Evolutionary conservation across 371 early-diverging fungal genomes (phyloP).

Genomic region (Dinochytrium kinnereticum): DNA sequence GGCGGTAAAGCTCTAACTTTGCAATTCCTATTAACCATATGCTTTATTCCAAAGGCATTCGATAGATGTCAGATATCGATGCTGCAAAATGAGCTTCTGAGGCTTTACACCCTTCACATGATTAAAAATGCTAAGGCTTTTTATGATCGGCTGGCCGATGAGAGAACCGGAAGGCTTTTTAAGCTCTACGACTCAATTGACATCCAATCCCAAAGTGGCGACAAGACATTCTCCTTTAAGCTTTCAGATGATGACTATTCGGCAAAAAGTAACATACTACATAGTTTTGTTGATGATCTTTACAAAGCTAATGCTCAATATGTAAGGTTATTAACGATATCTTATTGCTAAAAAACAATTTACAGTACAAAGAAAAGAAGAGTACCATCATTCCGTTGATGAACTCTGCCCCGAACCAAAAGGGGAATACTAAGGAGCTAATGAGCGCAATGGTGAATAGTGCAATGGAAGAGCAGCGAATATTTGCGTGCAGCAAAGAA

Average conservation of each 20-base stretch:
- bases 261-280: slow-evolving; percentile 47
- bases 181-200: slow-evolving; percentile 40
- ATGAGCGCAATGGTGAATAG: background rate
- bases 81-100: slow-evolving; percentile 50
- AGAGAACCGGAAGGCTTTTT: slow-evolving; percentile 55
- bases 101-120: slow-evolving; percentile 45
- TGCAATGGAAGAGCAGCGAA: slow-evolving; percentile 34
- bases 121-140: slow-evolving; percentile 36
- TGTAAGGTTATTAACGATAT: slow-evolving; percentile 21
- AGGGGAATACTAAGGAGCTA: slow-evolving; percentile 20
- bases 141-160: slow-evolving; percentile 52
- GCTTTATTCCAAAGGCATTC: slow-evolving; percentile 38
- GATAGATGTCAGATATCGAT: slow-evolving; percentile 54
- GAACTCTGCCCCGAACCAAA: background rate
- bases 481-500: slow-evolving; percentile 54
- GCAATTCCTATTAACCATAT: background rate
- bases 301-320: slow-evolving; percentile 35
- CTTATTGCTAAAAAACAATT: background rate
- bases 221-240: slow-evolving; percentile 38
- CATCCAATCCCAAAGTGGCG: slow-evolving; percentile 35
- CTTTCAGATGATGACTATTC: slow-evolving; percentile 51
- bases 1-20: slow-evolving; percentile 22
- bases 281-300: slow-evolving; percentile 52
- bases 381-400: background rate
- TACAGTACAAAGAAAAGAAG: slow-evolving; percentile 27